Percentiles rank a stretch among this genome's conserved stretches.
These are phyloP conservation scores for Tanacetum coccineum DNA, from an alignment of 129 eudicot genomes.

Conservation along the genomic window DNA sequence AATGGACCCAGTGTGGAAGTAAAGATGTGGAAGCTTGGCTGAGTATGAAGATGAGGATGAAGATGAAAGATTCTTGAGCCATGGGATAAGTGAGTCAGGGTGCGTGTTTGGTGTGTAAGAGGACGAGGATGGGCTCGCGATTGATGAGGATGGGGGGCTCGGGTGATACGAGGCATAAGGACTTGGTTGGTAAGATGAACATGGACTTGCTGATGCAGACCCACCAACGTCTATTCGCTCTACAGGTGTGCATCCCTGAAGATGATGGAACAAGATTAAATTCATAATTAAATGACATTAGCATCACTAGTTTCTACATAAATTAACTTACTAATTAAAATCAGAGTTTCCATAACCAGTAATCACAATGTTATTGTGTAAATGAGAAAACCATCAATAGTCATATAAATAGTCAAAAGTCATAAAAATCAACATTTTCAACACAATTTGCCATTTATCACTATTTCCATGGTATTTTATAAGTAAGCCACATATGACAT, in stretches of 20 bases:
- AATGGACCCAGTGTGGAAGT: conserved; percentile 63
- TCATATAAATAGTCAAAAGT: no score
- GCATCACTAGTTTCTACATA: background rate
- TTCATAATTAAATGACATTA: background rate
- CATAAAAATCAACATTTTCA: no score
- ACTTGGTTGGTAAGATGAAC: conserved; percentile 65
- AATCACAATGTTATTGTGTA: no score
- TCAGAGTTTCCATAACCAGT: no score
- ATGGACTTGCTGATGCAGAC: conserved; percentile 62
- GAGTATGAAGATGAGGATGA: conserved; percentile 40
- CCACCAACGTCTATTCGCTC: conserved; percentile 61
- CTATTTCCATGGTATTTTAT: no score
- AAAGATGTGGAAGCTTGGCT: conserved; percentile 44
- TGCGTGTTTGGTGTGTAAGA: conserved; percentile 42
- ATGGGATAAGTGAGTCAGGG: conserved; percentile 65
- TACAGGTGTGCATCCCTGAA: conserved; percentile 72
- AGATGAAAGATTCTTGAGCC: conserved; percentile 73
- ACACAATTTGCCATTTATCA: no score
- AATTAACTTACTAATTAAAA: no score
- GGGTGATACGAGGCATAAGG: conserved; percentile 64
- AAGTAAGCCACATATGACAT: no score
- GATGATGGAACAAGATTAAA: conserved; percentile 6
- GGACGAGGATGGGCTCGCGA: conserved; percentile 68
- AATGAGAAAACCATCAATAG: no score
- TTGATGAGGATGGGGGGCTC: conserved; percentile 69